These are phyloP conservation scores for Gracilaria gracilis DNA, from an alignment of 23 red algal genomes.

Conservation along the genomic window DNA sequence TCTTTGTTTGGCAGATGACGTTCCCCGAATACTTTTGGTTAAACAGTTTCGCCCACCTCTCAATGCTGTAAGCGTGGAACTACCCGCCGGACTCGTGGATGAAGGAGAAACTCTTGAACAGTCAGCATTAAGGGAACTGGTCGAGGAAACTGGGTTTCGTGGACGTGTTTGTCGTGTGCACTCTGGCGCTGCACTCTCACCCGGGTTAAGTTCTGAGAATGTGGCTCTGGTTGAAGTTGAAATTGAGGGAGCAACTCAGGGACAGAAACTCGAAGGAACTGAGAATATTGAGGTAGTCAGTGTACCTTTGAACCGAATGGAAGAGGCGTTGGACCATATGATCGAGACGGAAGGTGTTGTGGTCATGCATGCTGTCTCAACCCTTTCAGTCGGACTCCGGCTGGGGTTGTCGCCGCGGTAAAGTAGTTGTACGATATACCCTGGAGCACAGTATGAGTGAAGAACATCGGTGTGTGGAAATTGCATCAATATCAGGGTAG, in stretches of 20 bases:
- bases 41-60: constrained; percentile 77
- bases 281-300: constrained; percentile 74
- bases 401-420: constrained; percentile 18
- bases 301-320: constrained; percentile 43
- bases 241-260: constrained; percentile 23
- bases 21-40: constrained; percentile 60
- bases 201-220: constrained; percentile 46
- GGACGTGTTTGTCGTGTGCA: constrained; percentile 29
- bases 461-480: no score
- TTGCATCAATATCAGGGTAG: no score
- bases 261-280: constrained; percentile 38
- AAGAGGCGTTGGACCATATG: constrained; percentile 60
- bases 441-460: neutral
- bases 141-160: constrained; percentile 80
- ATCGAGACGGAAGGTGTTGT: constrained; percentile 33
- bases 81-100: constrained; percentile 83
- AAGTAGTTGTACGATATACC: neutral
- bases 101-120: constrained; percentile 55
- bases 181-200: constrained; percentile 27
- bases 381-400: constrained; percentile 33
- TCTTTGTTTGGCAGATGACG: constrained; percentile 37
- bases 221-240: constrained; percentile 64
- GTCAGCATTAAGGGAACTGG: constrained; percentile 73
- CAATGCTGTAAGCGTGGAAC: constrained; percentile 60
- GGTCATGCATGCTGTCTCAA: constrained; percentile 56